Base-by-base conservation (phyloP, 768 basidiomycete genomes). In the Lentinula sp. region DNA sequence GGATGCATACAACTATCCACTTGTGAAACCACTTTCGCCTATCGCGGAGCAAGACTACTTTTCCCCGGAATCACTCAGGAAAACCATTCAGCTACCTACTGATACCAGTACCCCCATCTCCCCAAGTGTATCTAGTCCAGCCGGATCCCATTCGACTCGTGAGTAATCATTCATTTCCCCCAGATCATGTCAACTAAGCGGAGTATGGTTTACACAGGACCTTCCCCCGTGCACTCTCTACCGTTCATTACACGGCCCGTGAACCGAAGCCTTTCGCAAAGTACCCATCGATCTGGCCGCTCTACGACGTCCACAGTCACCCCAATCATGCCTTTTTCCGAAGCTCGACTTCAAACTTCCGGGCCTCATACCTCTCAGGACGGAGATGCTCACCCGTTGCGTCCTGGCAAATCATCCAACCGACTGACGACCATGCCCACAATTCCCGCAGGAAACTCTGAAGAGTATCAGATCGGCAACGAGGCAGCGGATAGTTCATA, bases 31-130 rank as follows among this genome's bases (percentile, higher is more conserved):
- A 49, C 78, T 88, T 41, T 87, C 87, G 1, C 86, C 88, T 0
- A 88, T 89, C 43, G 78, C 77, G 8, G 88, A 88, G 71, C 81
- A 81, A 64, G 84, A 87, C 58, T 86, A 86, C 66, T 67, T 84
- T 59, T 84, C 85, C 6, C 84, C 84, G 0, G 76, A 77, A 53
- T 65, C 69, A 23, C 60, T 66, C 20, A 74, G 72, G 61, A 72
- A 73, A 37, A 72, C 75, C 56, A 71, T 56, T 46, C 76, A 72
- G 56, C 70, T 74, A 45, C 74, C 71, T n/a, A n/a, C 68, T 13
- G 66, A 67, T 20, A 68, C 66, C 39, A 66, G 60, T 23, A 36
- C 42, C 10, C 18, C 62, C 45, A 50, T 61, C 51, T 69, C 70
- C 39, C 62, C 65, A n/a, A 66, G 58, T 16, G 74, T 72, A 62